phyloP scores from a whole-genome alignment of 2,329 filamentous ascomycete genomes.

The Colletotrichum truncatum region DNA sequence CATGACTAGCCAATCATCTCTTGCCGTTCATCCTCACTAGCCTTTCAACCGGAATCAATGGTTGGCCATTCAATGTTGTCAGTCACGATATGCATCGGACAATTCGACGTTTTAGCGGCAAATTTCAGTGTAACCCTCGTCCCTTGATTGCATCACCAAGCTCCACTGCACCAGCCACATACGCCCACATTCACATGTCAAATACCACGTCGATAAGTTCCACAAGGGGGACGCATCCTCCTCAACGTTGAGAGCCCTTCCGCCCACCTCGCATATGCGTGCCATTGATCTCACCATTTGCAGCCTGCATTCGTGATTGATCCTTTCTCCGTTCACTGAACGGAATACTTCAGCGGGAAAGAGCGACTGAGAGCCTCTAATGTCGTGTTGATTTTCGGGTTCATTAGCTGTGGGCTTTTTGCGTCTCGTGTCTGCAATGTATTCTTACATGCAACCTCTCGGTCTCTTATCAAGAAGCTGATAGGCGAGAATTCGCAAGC shows the following conservation, averaged over 20 bases:
- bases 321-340: background rate
- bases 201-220: conserved; percentile 9
- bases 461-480: background rate
- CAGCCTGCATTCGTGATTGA: background rate
- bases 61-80: background rate
- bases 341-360: background rate
- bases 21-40: background rate
- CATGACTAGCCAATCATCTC: background rate
- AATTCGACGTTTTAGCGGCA: conserved; percentile 4
- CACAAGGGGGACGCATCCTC: background rate
- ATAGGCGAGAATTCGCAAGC: background rate
- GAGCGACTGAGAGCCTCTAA: background rate
- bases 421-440: background rate
- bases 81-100: conserved; percentile 8
- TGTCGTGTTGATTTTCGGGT: background rate
- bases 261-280: background rate
- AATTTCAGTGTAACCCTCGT: background rate
- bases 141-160: background rate
- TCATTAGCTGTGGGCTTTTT: background rate
- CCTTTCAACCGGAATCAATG: too few relatives aligned
- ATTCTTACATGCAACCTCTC: background rate
- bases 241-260: conserved; percentile 20
- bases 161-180: conserved; percentile 11
- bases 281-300: conserved; percentile 7
- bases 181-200: conserved; percentile 28